A percentile compares a stretch with the other conserved stretches of the same genome.
Conservation (phyloP, 2,329 filamentous ascomycete species). For the Periconia sp. region DNA sequence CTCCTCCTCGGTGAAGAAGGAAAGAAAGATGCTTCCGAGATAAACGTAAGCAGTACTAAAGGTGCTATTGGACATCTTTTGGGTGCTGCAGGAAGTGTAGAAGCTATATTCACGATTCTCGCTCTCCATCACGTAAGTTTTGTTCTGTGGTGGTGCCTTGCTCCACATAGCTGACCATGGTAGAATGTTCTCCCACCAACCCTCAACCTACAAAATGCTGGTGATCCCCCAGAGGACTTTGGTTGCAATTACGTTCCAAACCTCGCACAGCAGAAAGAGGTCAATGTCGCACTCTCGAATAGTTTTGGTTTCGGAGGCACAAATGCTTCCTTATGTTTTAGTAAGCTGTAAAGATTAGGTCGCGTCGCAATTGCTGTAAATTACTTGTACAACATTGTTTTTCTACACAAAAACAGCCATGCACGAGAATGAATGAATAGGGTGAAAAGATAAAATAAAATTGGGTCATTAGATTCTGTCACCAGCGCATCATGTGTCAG, state of each 20-base stretch:
- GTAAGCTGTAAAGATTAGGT: slow-evolving; percentile 40
- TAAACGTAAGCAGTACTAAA: slow-evolving; percentile 92
- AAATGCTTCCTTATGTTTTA: slow-evolving; percentile 86
- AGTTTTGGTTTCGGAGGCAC: slow-evolving; percentile 98
- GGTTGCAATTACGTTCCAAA: slow-evolving; percentile 84
- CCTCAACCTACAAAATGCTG: slow-evolving; percentile 72
- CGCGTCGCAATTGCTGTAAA: neutral
- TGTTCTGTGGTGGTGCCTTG: neutral
- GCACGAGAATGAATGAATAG: neutral
- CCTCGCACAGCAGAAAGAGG: slow-evolving; percentile 66
- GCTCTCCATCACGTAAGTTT: slow-evolving; percentile 72
- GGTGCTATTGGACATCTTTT: slow-evolving; percentile 89
- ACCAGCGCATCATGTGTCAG: slow-evolving; percentile 17
- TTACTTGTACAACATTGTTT: neutral
- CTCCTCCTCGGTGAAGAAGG: slow-evolving; percentile 76
- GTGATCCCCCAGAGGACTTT: slow-evolving; percentile 61
- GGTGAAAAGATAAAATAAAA: neutral
- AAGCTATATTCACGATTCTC: slow-evolving; percentile 82
- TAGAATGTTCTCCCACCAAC: slow-evolving; percentile 84
- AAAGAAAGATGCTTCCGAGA: slow-evolving; percentile 58
- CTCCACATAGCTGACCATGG: slow-evolving; percentile 12
- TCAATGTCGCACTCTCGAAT: slow-evolving; percentile 82
- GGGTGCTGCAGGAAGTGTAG: slow-evolving; percentile 86
- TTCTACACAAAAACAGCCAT: too few species aligned
- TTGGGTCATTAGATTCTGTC: slow-evolving; percentile 15